A percentile compares a stretch with the other conserved stretches of the same genome.
Conservation (phyloP, 768 basidiomycete genomes). For the Kwoniella dendrophila region DNA sequence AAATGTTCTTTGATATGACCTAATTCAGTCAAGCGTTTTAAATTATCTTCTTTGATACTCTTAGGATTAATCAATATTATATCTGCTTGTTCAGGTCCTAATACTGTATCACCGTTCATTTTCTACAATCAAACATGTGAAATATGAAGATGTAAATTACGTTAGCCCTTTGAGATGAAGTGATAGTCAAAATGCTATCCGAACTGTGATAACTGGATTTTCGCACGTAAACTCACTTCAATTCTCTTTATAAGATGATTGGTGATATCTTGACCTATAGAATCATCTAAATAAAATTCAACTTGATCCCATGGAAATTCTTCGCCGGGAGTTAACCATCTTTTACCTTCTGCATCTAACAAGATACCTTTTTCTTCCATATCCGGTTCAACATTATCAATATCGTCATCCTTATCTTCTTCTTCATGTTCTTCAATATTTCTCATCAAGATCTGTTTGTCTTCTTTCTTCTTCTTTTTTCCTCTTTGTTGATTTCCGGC, state of each 20-base stretch:
- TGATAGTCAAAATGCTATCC: neutral
- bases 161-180: neutral
- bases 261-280: conserved; percentile 3
- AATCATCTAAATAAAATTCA: conserved; percentile 10
- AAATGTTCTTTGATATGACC: neutral
- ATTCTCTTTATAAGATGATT: conserved; percentile 12
- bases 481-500: neutral
- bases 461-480: neutral
- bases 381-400: neutral
- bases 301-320: conserved; percentile 17
- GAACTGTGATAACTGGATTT: too few relatives aligned
- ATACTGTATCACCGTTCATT: neutral
- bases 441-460: neutral
- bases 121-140: conserved; percentile 6
- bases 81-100: neutral
- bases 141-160: neutral
- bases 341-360: neutral
- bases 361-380: neutral
- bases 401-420: conserved; percentile 5
- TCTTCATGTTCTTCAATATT: conserved; percentile 2
- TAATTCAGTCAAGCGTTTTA: neutral
- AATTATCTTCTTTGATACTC: neutral
- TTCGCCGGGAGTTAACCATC: conserved; percentile 8
- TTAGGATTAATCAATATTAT: conserved; percentile 20
- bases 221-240: conserved; percentile 19